Evolutionary conservation across 1,284 basidiomycete species (phyloP), one percentile per base, ranked within the genome.

Genomic region (Cryptococcus hybrid): DNA sequence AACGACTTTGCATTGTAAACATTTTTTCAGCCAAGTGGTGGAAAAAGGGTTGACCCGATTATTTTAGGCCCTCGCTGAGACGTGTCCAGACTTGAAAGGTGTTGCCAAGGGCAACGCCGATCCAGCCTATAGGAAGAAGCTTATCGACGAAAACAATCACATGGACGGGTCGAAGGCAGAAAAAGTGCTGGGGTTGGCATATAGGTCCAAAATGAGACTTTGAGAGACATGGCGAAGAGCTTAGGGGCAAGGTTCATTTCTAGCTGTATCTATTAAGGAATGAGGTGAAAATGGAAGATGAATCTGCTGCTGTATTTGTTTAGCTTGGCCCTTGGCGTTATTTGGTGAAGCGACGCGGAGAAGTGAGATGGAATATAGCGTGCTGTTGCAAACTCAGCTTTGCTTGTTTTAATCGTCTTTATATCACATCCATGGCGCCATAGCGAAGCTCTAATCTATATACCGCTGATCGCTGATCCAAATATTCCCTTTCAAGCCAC

Each of bases 191-290:
- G 75, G 3, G 57, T 18, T 77, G 53, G 56, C 71, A 56, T 77
- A 76, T 57, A 64, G 55, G 39, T 34, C 56, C 3, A 38, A 71
- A 67, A 71, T 43, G 61, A 64, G 3, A 64, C 63, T n/a, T 53
- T 73, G 47, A 57, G 62, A 52, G 74, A 77, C 47, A 74, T 71
- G 61, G 66, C 63, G 11, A 57, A 66, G 54, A 67, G 66, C 46
- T 57, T 75, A 52, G 60, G 69, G 52, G 58, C 67, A 51, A 67
- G 69, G 55, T 69, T 73, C 51, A 12, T 42, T 15, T 18, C 18
- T 18, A 18, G 18, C 18, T 18, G 18, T 18, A 18, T 18, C 18
- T 30, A 30, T 30, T 30, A 30, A 30, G 4, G 30, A 30, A 30
- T 3, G 30, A 30, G 4, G 30, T 30, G 18, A 30, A 30, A 24